Evolutionary conservation across 2,329 filamentous ascomycete species (phyloP), one percentile per base, ranked within the genome.

Genomic region (Neonectria hederae): DNA sequence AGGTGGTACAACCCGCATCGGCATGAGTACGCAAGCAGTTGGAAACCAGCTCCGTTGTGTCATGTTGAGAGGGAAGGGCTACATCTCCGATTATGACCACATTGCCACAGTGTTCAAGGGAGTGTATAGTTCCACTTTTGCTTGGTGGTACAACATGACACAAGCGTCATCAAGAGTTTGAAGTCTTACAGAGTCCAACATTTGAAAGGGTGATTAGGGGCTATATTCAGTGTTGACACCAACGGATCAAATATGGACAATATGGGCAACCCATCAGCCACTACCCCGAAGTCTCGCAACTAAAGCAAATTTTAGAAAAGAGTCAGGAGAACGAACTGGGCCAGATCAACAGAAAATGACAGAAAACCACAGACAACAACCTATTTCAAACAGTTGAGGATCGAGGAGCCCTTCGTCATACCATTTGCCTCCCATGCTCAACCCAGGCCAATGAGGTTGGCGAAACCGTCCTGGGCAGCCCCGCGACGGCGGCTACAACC

Each of bases 401-500:
- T n/a, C 21, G 49, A 52, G 28, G n/a, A 26, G 43, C 21, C 43
- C 21, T 30, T 49, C 24, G 46, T n/a, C 17, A 42, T 40, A 54
- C 13, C 26, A 54, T 49, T 52, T 61, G 52, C 58, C 43, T 61
- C 42, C 28, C 42, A 19, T 13, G 21, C 22, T 58, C 40, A 30
- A 22, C 22, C n/a, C 43, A 22, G 24, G 21, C 60, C 60, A 63
- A 63, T 63, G 42, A 19, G 54, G 35, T 45, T 21, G 30, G 26
- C 32, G 49, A 45, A 48, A 40, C 11, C 13, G 22, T 26, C 19
- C 24, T 32, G 40, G 35, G 49, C 60, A 11, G 60, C 60, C 60
- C 60, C 60, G 54, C 60, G 60, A 6, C 60, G 49, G 60, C 60
- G 60, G 54, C 32, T 63, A 63, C 43, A 63, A 49, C 48, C 60